Base-by-base conservation (phyloP, 495 filamentous ascomycete genomes). In the Penicillium robsamsonii region DNA sequence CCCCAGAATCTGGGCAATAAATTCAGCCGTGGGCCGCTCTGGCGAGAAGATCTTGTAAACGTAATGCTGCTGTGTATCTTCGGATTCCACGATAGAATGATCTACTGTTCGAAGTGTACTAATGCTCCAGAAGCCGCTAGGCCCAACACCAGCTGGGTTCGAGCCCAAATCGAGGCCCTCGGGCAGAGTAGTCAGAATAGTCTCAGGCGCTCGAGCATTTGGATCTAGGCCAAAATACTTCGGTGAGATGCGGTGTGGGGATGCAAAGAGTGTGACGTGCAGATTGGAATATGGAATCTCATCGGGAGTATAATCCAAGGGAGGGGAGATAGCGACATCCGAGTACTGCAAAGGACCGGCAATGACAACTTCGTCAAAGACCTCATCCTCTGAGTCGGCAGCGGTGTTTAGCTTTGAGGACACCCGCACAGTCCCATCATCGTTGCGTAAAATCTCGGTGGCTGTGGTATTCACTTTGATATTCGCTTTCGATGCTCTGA, bases 41-140 rank as follows among this genome's bases (percentile, higher is more conserved):
- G 92, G 89, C 0, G 91, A 95, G 79, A 97, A 98, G 55, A 97
- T 89, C 71, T 98, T 98, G 77, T 97, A 98, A 29, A 96, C 80
- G 62, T 89, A 92, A 66, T 98, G 93, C 17, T 58, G 37, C 37
- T 64, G 53, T 0, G 61, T 56, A 17, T 72, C 60, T 46, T 73
- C 59, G 6, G 75, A 55, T 10, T 66, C 58, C 0, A 79, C 76
- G 29, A 70, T 64, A 0, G 86, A 81, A 51, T 87, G 88, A 30
- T 71, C 65, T 8, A 87, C 77, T n/a, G 75, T 80, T 10, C 81
- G 80, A 17, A 96, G 79, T 10, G 85, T 87, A 57, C 87, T 95
- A 68, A 96, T 87, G 67, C 88, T 93, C 80, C 88, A 97, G 80
- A 96, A 97, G 3, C 82, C 83, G 0, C 88, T 77, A 12, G 77